Evolutionary conservation across 495 filamentous ascomycete genomes (phyloP).

Genomic region (Parathielavia hyrcaniae): DNA sequence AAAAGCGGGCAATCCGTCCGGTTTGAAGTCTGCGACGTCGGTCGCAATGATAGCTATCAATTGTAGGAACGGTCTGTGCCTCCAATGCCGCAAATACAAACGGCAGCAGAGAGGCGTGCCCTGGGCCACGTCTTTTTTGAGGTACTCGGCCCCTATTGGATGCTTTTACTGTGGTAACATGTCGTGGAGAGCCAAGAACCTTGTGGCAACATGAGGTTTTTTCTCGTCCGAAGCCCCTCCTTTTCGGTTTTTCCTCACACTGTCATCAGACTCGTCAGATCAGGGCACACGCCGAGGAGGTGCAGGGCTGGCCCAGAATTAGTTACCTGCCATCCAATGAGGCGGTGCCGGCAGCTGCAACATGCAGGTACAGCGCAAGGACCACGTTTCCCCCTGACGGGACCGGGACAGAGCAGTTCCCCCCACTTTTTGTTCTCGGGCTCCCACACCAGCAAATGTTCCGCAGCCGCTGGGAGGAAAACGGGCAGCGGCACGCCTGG

Average conservation of each 20-base stretch:
- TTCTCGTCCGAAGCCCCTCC: background rate
- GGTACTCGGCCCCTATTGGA: background rate
- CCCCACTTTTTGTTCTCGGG: background rate
- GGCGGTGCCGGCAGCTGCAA: constrained; percentile 5
- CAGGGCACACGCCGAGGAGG: background rate
- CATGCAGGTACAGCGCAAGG: constrained; percentile 17
- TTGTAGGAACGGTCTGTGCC: background rate
- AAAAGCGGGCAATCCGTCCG: no score
- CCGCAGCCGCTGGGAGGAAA: background rate
- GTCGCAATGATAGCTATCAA: no score
- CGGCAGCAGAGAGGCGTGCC: background rate
- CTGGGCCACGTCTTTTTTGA: background rate
- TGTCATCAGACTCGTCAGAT: no score
- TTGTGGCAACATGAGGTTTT: constrained; percentile 12
- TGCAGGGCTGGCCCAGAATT: constrained; percentile 1
- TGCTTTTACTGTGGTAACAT: no score
- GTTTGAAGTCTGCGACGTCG: no score
- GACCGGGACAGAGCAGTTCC: background rate
- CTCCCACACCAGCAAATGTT: constrained; percentile 1
- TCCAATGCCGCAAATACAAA: background rate
- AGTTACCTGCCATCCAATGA: constrained; percentile 9
- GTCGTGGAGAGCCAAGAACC: constrained; percentile 3
- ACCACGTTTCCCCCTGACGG: constrained; percentile 7
- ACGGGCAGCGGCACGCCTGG: background rate
- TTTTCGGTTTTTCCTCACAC: background rate